These are phyloP conservation scores for Pichia nanzhaoensis DNA, from an alignment of 805 yeast genomes.

Conservation along the genomic window DNA sequence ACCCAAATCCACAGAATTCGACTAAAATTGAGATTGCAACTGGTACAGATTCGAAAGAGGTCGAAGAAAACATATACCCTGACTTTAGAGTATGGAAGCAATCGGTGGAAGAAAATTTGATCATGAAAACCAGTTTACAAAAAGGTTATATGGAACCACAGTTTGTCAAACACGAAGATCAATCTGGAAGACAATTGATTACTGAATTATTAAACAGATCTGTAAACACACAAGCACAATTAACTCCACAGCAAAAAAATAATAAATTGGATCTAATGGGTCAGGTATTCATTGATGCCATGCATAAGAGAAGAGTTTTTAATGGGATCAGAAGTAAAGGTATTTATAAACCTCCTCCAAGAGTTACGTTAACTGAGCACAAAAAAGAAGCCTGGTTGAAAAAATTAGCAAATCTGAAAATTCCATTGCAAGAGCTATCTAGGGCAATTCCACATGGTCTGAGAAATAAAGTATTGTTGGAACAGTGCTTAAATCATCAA, in stretches of 20 bases:
- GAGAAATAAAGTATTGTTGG: constrained; percentile 63
- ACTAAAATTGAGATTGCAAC: not conserved
- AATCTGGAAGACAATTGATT: constrained; percentile 55
- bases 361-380: constrained; percentile 85
- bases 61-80: constrained; percentile 39
- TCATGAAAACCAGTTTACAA: constrained; percentile 51
- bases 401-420: constrained; percentile 62
- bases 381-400: constrained; percentile 80
- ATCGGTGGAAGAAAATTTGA: constrained; percentile 44
- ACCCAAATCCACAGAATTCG: constrained; percentile 8
- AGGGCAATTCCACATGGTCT: constrained; percentile 89
- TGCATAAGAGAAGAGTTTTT: constrained; percentile 39
- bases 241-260: not conserved
- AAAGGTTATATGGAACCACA: constrained; percentile 68
- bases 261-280: constrained; percentile 33
- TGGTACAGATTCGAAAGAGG: not conserved
- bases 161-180: constrained; percentile 56
- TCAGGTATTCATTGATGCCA: constrained; percentile 43
- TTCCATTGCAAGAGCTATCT: constrained; percentile 62
- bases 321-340: constrained; percentile 43
- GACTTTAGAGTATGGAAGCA: constrained; percentile 72
- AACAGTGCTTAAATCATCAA: constrained; percentile 56
- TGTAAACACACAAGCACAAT: not conserved
- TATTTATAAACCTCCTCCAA: constrained; percentile 72
- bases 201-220: constrained; percentile 7